These are phyloP conservation scores for Ampelomyces quisqualis DNA, from an alignment of 2,329 filamentous ascomycete species.

Conservation along the genomic window DNA sequence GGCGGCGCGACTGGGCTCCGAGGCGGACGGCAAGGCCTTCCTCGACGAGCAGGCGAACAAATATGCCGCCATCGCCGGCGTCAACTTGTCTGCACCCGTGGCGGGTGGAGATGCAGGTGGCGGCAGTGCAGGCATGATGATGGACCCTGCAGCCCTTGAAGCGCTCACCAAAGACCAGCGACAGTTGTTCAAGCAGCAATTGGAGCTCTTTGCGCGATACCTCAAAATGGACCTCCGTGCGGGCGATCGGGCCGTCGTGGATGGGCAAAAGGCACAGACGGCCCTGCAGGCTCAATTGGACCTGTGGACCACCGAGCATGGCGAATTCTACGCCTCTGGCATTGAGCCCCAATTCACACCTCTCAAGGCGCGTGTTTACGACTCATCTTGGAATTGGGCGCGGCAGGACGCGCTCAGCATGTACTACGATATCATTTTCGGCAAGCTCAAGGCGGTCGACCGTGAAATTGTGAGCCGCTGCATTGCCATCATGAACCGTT, in stretches of 20 bases:
- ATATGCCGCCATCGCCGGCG: conserved; percentile 79
- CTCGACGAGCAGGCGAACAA: conserved; percentile 86
- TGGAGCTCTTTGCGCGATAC: conserved; percentile 92
- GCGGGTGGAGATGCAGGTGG: conserved; percentile 71
- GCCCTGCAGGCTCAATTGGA: conserved; percentile 91
- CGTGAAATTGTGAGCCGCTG: conserved; percentile 98
- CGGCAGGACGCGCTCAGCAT: conserved; percentile 95
- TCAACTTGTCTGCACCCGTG: conserved; percentile 73
- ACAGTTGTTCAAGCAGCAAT: conserved; percentile 95
- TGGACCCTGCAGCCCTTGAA: conserved; percentile 96
- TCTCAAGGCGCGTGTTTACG: conserved; percentile 92
- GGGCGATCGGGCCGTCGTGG: conserved; percentile 91
- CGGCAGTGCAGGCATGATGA: conserved; percentile 90
- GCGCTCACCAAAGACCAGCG: conserved; percentile 96
- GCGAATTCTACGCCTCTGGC: conserved; percentile 91
- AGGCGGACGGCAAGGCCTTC: conserved; percentile 88
- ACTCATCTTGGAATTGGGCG: conserved; percentile 99
- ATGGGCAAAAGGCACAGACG: conserved; percentile 80
- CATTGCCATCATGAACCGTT: conserved; percentile 98
- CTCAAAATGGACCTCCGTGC: conserved; percentile 94
- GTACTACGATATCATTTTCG: conserved; percentile 99
- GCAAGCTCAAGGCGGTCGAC: conserved; percentile 86
- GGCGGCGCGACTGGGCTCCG: conserved; percentile 79
- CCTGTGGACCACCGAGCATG: conserved; percentile 92
- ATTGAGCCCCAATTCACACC: conserved; percentile 93